Evolutionary conservation across 164 flowering plant genomes (phyloP).

Genomic region (Echeveria elegans): DNA sequence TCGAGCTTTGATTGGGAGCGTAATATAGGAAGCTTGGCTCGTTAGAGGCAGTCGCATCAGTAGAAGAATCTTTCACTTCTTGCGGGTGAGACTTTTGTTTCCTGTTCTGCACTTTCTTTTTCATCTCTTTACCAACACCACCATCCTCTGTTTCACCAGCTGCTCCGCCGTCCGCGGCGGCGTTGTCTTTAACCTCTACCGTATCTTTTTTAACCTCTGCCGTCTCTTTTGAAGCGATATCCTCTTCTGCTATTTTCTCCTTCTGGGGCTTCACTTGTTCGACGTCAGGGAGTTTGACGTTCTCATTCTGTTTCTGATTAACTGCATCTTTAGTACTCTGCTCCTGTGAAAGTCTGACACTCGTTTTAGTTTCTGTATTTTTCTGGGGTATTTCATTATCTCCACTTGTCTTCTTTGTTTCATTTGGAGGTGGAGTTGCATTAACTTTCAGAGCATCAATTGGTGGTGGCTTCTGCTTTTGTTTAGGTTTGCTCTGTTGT

Average conservation of each 20-base stretch:
- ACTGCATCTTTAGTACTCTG: neutral
- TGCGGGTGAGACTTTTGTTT: neutral
- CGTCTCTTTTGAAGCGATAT: neutral
- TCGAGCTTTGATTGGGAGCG: conserved; percentile 20
- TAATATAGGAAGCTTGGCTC: neutral
- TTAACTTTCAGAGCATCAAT: neutral
- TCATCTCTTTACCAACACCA: conserved; percentile 34
- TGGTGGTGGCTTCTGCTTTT: conserved; percentile 9
- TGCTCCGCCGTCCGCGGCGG: conserved; percentile 3
- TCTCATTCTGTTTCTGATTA: neutral
- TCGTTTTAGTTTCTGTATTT: neutral
- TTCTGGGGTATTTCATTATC: conserved; percentile 11
- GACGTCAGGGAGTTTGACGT: too few relatives aligned
- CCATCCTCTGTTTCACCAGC: conserved; percentile 9
- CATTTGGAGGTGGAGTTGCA: neutral
- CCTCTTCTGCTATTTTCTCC: neutral
- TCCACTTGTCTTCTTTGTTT: neutral
- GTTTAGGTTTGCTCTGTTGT: conserved; percentile 10
- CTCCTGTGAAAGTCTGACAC: neutral
- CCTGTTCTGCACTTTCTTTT: conserved; percentile 34
- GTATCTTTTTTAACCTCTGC: conserved; percentile 1
- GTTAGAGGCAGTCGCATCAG: neutral
- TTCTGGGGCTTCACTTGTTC: conserved; percentile 11
- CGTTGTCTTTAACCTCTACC: conserved; percentile 7
- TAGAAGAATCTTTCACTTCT: neutral